Base-by-base conservation (phyloP, 371 early-diverging fungal genomes). In the Mortierella sp. region DNA sequence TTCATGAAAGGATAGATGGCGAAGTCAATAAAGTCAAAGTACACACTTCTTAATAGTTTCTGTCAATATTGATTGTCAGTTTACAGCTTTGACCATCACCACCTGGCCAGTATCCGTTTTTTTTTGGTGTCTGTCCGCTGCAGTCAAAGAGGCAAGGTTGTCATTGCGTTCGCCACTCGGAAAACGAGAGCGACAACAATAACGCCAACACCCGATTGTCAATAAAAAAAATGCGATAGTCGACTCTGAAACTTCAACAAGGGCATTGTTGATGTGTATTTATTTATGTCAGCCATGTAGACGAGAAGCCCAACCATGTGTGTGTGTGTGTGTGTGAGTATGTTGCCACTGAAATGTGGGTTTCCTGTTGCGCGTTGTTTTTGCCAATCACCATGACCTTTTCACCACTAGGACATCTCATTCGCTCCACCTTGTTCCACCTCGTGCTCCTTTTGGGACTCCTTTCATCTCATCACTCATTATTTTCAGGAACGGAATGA, bases 161-260 rank as follows among this genome's bases (percentile, higher is more conserved):
- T 43, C 43, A 43, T 10, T 16, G 43, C 16, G 43, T 43, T 11
- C 16, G 11, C 16, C 43, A 43, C 6, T 35, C 35, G 35, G 35
- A 8, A 35, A 35, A 35, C 35, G 35, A 35, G 35, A 35, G 35
- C 35, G 11, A 43, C 11, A 14, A 43, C 43, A 5, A 5, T 43
- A 43, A 43, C 43, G 43, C 43, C 43, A 11, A 16, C 43, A 11
- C 43, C 43, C 43, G 14, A 16, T 3, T 16, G 43, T 16, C 43
- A 14, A 43, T 43, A 43, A 43, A 3, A 43, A 14, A 43, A 3
- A 14, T 43, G 16, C 6, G 51, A 51, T 51, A 1, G 51, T 51
- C 51, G 51, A 51, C 51, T 51, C 51, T 51, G 51, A 51, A 51
- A 51, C 51, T 51, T 18, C n/a, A 8, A n/a, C n/a, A 51, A 45